Conservation (phyloP, 2,329 filamentous ascomycete species). For the Coniochaeta pulveracea region DNA sequence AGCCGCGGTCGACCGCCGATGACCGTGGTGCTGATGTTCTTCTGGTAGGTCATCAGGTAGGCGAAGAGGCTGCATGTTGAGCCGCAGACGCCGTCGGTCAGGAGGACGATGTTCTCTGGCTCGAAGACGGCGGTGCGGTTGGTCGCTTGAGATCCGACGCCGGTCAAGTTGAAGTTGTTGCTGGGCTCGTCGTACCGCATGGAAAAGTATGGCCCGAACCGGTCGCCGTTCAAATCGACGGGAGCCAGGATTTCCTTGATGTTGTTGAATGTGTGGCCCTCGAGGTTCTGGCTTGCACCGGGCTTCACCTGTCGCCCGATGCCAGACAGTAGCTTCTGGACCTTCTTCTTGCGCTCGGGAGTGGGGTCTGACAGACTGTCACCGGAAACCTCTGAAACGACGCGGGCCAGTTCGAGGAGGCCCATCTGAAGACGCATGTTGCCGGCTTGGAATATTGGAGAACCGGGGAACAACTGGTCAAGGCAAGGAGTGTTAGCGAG, state of each 20-base stretch:
- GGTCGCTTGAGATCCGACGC: slow-evolving; percentile 26
- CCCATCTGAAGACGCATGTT: slow-evolving; percentile 38
- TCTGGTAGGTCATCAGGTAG: slow-evolving; percentile 39
- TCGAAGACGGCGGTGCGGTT: slow-evolving; percentile 33
- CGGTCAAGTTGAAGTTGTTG: slow-evolving; percentile 26
- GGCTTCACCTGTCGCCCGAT: no score
- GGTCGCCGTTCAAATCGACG: slow-evolving; percentile 28
- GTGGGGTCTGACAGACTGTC: no score
- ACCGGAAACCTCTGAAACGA: no score
- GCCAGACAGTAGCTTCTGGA: no score
- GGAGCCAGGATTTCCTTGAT: slow-evolving; percentile 20
- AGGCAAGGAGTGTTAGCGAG: slow-evolving; percentile 14
- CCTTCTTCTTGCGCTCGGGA: no score
- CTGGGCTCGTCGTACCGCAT: slow-evolving; percentile 24
- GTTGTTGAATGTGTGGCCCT: slow-evolving; percentile 16
- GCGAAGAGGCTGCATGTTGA: slow-evolving; percentile 44
- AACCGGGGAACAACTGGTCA: slow-evolving; percentile 36
- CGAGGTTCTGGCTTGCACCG: no score
- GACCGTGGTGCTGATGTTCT: slow-evolving; percentile 33
- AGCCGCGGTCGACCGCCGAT: slow-evolving; percentile 31
- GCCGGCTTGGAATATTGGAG: slow-evolving; percentile 34
- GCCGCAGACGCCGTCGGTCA: slow-evolving; percentile 42
- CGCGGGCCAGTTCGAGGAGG: slow-evolving; percentile 30
- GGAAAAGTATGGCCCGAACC: slow-evolving; percentile 34
- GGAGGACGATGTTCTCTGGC: slow-evolving; percentile 38